A percentile compares a stretch with the other conserved stretches of the same genome.
These are phyloP conservation scores for Akanthomyces dipterigenus DNA, from an alignment of 2,329 filamentous ascomycete species.

Conservation along the genomic window DNA sequence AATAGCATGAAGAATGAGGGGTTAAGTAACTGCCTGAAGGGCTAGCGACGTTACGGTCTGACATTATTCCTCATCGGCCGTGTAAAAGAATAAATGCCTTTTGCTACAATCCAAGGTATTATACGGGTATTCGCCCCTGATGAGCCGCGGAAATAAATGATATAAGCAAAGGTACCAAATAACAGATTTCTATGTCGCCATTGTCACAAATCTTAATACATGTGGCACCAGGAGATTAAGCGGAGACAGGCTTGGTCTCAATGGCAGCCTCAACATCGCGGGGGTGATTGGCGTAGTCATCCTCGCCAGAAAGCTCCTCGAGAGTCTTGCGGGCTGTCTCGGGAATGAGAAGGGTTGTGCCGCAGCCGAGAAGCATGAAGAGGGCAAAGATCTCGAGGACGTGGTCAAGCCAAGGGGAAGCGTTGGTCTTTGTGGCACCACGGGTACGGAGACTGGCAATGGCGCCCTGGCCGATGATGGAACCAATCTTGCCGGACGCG, in stretches of 20 bases:
- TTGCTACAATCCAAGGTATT: constrained; percentile 1
- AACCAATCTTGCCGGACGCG: constrained; percentile 48
- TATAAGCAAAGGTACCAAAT: background rate
- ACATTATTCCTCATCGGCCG: background rate
- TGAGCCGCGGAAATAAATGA: background rate
- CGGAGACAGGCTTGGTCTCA: background rate
- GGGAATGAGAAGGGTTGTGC: constrained; percentile 63
- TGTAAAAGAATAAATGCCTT: background rate
- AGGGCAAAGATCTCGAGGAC: constrained; percentile 68
- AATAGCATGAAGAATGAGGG: too few relatives aligned
- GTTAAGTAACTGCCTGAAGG: too few relatives aligned
- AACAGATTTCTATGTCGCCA: background rate
- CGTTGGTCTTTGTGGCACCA: constrained; percentile 32
- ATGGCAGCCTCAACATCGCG: background rate
- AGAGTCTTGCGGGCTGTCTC: constrained; percentile 71
- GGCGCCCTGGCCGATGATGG: constrained; percentile 51
- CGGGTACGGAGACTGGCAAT: constrained; percentile 47
- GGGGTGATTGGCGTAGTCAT: constrained; percentile 12
- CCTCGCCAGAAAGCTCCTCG: constrained; percentile 48
- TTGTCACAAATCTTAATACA: background rate
- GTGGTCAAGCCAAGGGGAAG: constrained; percentile 65
- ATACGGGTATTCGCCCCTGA: background rate
- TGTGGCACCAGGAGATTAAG: background rate
- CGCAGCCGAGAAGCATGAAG: constrained; percentile 68
- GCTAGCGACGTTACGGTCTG: too few relatives aligned